phyloP scores from a whole-genome alignment of 768 basidiomycete species.

The Amanita thiersii region DNA sequence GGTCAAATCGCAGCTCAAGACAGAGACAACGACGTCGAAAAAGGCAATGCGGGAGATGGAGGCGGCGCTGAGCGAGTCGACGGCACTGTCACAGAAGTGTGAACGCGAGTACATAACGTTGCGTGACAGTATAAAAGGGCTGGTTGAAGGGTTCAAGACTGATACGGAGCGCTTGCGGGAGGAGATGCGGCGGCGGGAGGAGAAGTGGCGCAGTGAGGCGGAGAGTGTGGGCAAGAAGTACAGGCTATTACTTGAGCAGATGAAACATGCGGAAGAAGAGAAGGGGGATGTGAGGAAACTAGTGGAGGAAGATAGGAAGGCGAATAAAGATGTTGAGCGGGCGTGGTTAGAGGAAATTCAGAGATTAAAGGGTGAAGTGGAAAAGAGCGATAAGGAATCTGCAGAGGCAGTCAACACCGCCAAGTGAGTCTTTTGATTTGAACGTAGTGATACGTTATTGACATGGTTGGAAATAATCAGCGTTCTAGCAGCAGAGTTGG shows the following conservation, averaged over 20 bases:
- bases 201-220: conserved; percentile 57
- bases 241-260: conserved; percentile 50
- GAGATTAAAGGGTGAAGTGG: conserved; percentile 43
- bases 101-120: conserved; percentile 80
- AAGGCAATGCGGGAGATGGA: conserved; percentile 80
- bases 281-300: conserved; percentile 41
- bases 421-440: conserved; percentile 33
- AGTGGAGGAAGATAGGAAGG: conserved; percentile 38
- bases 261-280: conserved; percentile 40
- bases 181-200: conserved; percentile 72
- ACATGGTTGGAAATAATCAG: conserved; percentile 23
- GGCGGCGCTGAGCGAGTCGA: conserved; percentile 60
- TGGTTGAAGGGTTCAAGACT: conserved; percentile 65
- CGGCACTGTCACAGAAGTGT: conserved; percentile 68
- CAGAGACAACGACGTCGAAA: conserved; percentile 64
- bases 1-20: conserved; percentile 66
- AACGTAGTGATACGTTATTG: conserved; percentile 6
- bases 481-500: conserved; percentile 52
- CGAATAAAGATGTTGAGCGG: conserved; percentile 51
- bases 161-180: conserved; percentile 66
- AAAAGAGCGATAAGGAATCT: conserved; percentile 44
- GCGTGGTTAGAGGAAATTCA: conserved; percentile 51
- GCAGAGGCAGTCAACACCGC: conserved; percentile 55
- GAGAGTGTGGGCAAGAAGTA: conserved; percentile 69
- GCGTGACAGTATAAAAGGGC: conserved; percentile 65